These are phyloP conservation scores for Trichomonas gallinae DNA, from an alignment of 208 protist species.

Conservation along the genomic window DNA sequence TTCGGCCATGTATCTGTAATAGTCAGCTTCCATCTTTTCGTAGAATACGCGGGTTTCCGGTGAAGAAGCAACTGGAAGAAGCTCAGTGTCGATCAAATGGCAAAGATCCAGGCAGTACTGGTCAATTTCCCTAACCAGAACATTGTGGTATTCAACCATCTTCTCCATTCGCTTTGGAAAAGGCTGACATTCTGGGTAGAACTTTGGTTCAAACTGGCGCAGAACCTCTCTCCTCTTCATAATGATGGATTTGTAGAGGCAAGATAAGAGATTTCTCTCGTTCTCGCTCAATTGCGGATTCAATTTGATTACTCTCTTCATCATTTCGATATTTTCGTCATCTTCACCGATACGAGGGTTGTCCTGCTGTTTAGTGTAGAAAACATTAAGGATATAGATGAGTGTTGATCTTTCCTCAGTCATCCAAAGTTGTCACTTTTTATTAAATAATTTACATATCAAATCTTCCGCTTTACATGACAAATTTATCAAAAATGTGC, in stretches of 20 bases:
- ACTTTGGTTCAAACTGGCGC: neutral
- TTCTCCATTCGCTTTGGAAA: neutral
- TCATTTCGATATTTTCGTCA: neutral
- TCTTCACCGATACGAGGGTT: neutral
- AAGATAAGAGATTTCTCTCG: neutral
- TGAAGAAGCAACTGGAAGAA: neutral
- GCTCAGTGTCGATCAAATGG: neutral
- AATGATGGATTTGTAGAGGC: neutral
- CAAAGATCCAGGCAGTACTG: neutral
- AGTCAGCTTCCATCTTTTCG: slow-evolving; percentile 10
- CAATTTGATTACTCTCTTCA: neutral
- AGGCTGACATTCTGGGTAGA: neutral
- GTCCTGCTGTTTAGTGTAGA: neutral
- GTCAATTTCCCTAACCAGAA: neutral
- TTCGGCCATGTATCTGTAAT: slow-evolving; percentile 19
- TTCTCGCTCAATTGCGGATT: neutral
- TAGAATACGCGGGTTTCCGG: neutral
- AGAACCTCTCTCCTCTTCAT: neutral
- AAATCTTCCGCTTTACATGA: no score
- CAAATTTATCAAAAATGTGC: no score
- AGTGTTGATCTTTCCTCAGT: neutral
- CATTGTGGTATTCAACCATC: neutral
- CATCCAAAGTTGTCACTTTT: neutral
- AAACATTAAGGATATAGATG: neutral
- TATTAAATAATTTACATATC: no score